Evolutionary conservation across 495 filamentous ascomycete species (phyloP).

Genomic region (Talaromyces nanjingensis): DNA sequence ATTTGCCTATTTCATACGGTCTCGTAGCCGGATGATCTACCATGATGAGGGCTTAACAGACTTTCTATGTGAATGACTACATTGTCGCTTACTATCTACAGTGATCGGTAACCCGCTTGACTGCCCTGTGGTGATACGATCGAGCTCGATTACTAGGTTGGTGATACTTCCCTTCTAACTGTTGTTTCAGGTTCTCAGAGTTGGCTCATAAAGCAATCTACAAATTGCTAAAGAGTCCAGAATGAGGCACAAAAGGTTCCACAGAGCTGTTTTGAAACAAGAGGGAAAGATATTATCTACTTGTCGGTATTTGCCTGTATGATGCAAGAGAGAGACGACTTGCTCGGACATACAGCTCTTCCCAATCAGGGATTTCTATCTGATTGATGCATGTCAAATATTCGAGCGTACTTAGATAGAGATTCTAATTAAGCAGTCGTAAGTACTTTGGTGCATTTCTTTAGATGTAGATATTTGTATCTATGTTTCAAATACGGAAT

Average conservation of each 20-base stretch:
- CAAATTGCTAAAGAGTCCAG: neutral
- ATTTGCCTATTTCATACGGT: neutral
- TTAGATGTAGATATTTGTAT: too few relatives aligned
- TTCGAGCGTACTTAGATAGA: neutral
- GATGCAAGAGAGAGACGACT: neutral
- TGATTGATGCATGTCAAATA: neutral
- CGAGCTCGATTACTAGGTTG: neutral
- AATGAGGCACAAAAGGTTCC: neutral
- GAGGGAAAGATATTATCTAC: neutral
- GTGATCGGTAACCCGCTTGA: constrained; percentile 1
- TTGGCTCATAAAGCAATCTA: neutral
- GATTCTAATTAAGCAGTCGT: neutral
- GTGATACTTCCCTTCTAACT: neutral
- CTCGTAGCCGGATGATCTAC: neutral
- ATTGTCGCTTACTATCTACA: neutral
- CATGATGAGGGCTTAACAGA: neutral
- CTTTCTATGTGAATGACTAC: neutral
- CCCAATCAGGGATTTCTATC: neutral
- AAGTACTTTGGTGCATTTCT: too few relatives aligned
- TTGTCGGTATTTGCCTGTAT: neutral
- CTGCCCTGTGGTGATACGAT: neutral
- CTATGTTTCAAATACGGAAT: too few relatives aligned
- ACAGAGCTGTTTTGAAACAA: neutral
- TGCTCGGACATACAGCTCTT: neutral
- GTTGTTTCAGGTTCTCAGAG: neutral